Base-by-base conservation (phyloP, 306 rosid species). In the Gillenia trifoliata region DNA sequence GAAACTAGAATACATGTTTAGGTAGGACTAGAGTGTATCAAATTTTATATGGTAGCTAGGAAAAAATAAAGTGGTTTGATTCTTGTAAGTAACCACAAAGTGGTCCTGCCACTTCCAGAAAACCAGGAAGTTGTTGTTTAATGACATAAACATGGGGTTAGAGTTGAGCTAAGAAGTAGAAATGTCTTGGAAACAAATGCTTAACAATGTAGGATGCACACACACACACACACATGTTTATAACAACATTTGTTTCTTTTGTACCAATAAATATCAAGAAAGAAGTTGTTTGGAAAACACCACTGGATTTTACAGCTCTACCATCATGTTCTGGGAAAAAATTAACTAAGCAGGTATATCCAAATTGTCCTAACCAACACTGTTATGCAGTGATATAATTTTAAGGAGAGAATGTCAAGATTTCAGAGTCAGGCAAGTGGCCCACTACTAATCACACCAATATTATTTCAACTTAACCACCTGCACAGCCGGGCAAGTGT, bases 91-190 rank as follows among this genome's bases (percentile, higher is more conserved):
- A 65, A 33, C 62, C 54, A 75, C 13, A 3, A 16, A 25, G 29
- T 52, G 47, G 64, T 50, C 64, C 64, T 64, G 55, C 30, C 29
- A 74, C 41, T 52, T 19, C 78, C 72, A 75, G 52, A 65, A 75
- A 65, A 75, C 65, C 22, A 49, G 78, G 72, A n/a, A 17, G 65
- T 52, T 33, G 17, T 68, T 71, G 7, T 50, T 47, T 43, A 26
- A 64, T 71, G 22, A 38, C 16, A 57, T 50, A 6, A 70, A 8
- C n/a, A 15, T 12, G 64, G 55, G 15, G 15, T 52, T 30, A 62
- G 64, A 34, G 47, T 50, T 47, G 22, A 70, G 38, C 67, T 49
- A 59, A 60, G 68, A 69, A 38, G 33, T 47, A 19, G 70, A 59
- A 49, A 60, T 64, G 20, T 34, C 61, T 38, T 3, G 10, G 23